A percentile compares a stretch with the other conserved stretches of the same genome.
These are phyloP conservation scores for Phaseolus coccineus DNA, from an alignment of 331 rosid genomes.

Conservation along the genomic window DNA sequence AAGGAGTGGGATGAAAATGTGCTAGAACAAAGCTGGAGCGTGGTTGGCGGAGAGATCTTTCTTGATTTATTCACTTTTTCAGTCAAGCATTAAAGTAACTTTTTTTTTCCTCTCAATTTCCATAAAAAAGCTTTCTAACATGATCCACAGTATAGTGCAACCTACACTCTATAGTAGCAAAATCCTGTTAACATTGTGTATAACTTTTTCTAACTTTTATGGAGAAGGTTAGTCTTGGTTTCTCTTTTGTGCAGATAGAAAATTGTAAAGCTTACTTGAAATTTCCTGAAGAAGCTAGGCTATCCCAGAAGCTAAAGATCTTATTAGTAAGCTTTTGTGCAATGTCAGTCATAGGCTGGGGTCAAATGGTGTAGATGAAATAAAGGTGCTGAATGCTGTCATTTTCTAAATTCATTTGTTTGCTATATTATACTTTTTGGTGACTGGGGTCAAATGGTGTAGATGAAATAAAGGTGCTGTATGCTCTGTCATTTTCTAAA, in stretches of 20 bases:
- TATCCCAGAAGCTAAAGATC: constrained; percentile 88
- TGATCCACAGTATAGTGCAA: neutral
- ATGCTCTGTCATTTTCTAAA: too few relatives aligned
- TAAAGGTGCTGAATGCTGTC: constrained; percentile 90
- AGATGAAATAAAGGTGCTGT: too few relatives aligned
- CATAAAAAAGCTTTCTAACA: neutral
- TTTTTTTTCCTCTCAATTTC: neutral
- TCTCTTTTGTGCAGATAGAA: constrained; percentile 71
- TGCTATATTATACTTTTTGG: constrained; percentile 22
- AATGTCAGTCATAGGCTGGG: constrained; percentile 91
- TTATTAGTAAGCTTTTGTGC: constrained; percentile 84
- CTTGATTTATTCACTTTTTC: constrained; percentile 11
- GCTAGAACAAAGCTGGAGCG: neutral
- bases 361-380: constrained; percentile 83
- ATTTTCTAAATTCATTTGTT: constrained; percentile 61
- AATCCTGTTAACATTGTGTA: constrained; percentile 8
- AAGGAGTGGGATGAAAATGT: neutral
- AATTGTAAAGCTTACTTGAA: constrained; percentile 96
- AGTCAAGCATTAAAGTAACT: neutral
- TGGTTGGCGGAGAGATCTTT: neutral
- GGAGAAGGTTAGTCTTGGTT: constrained; percentile 21
- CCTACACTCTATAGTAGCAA: constrained; percentile 21
- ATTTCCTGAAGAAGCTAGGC: constrained; percentile 91
- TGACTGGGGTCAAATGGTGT: too few relatives aligned
- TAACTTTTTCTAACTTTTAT: neutral